These are phyloP conservation scores for Solanum bukasovii DNA, from an alignment of 257 asterid species.

Conservation along the genomic window DNA sequence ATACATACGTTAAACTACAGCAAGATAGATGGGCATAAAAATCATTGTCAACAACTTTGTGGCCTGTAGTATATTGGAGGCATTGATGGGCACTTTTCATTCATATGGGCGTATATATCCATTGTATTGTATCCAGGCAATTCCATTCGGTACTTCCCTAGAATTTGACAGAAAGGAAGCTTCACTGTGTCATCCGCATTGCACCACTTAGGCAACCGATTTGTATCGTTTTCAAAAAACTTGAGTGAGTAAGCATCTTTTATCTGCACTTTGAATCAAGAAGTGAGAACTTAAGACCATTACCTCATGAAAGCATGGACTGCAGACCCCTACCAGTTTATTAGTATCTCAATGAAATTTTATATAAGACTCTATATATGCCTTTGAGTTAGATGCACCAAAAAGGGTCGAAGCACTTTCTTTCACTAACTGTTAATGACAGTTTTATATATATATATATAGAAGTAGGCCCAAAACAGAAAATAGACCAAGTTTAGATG, in stretches of 20 bases:
- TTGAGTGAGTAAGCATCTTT: conserved; percentile 79
- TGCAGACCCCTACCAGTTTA: background rate
- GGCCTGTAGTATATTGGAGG: conserved; percentile 63
- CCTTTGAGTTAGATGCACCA: background rate
- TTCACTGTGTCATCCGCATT: conserved; percentile 67
- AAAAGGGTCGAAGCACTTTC: background rate
- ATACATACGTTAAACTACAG: background rate
- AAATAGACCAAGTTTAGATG: too few relatives aligned
- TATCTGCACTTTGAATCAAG: conserved; percentile 39
- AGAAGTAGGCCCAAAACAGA: too few relatives aligned
- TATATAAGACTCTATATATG: background rate
- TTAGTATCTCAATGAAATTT: background rate
- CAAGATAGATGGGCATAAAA: background rate
- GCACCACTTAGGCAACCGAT: conserved; percentile 88
- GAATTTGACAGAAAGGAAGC: conserved; percentile 85
- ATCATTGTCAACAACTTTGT: conserved; percentile 49
- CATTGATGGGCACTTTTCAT: conserved; percentile 78
- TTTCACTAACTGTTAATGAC: too few relatives aligned
- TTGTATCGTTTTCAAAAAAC: conserved; percentile 51
- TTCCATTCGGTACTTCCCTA: conserved; percentile 73
- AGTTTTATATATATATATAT: too few relatives aligned
- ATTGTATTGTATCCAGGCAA: conserved; percentile 68
- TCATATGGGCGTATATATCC: conserved; percentile 73
- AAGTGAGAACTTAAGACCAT: background rate
- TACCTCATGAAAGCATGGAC: background rate